phyloP scores from a whole-genome alignment of 2,329 filamentous ascomycete species.

The Pochonia chlamydosporia region DNA sequence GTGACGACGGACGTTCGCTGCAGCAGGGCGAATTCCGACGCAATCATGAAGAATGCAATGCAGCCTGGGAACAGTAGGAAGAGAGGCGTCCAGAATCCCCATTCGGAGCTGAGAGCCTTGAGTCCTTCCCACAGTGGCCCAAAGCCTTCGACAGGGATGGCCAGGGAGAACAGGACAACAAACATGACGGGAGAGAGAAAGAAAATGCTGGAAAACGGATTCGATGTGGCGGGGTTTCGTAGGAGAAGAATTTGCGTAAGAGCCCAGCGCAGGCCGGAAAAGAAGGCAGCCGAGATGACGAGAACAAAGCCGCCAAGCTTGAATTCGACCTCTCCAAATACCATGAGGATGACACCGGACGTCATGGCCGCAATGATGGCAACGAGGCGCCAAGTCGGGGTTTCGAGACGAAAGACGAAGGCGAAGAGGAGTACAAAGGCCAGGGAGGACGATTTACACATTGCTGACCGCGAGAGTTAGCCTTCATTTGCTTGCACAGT shows the following conservation, averaged over 20 bases:
- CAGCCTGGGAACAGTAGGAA: slow-evolving; percentile 85
- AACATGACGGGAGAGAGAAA: slow-evolving; percentile 99
- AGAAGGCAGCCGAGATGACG: slow-evolving; percentile 89
- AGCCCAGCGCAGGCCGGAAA: slow-evolving; percentile 96
- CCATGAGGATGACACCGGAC: slow-evolving; percentile 93
- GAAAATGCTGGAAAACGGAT: slow-evolving; percentile 95
- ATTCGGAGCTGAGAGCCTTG: slow-evolving; percentile 54
- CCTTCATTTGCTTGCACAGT: not conserved
- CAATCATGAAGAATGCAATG: slow-evolving; percentile 94
- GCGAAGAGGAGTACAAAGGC: slow-evolving; percentile 95
- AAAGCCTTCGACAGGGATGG: slow-evolving; percentile 81
- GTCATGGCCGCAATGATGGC: slow-evolving; percentile 91
- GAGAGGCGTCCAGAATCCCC: slow-evolving; percentile 61
- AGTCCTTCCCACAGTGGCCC: slow-evolving; percentile 61
- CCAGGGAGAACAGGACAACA: slow-evolving; percentile 68
- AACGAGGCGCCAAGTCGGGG: slow-evolving; percentile 78
- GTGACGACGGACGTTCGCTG: slow-evolving; percentile 95
- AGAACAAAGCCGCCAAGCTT: slow-evolving; percentile 80
- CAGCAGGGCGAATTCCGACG: slow-evolving; percentile 89
- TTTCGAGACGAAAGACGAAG: slow-evolving; percentile 87
- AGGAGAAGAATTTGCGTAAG: slow-evolving; percentile 95
- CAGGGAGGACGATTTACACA: slow-evolving; percentile 97
- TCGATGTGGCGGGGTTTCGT: slow-evolving; percentile 88
- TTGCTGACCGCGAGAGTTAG: slow-evolving; percentile 47
- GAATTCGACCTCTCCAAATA: slow-evolving; percentile 90